Percentiles rank a stretch among this genome's conserved stretches.
Conservation (phyloP, 2,329 filamentous ascomycete species). For the Colletotrichum sp. region DNA sequence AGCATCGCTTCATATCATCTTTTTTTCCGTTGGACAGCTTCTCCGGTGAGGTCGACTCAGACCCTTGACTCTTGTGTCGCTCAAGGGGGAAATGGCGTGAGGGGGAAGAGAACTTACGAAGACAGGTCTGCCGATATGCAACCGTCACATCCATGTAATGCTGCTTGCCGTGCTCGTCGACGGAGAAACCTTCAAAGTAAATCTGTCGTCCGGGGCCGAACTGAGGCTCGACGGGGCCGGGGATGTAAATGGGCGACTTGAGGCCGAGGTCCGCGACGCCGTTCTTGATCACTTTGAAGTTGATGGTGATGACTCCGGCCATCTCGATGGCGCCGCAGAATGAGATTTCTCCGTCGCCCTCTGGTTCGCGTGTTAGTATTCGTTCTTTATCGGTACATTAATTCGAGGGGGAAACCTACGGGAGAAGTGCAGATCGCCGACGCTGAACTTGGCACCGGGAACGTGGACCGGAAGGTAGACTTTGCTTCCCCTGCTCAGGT, state of each 20-base stretch:
- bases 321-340: conserved; percentile 94
- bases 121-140: conserved; percentile 82
- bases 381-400: not conserved
- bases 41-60: not conserved
- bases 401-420: conserved; percentile 42
- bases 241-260: conserved; percentile 84
- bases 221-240: conserved; percentile 86
- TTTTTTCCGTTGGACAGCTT: not conserved
- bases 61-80: not conserved
- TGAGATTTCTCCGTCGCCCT: conserved; percentile 90
- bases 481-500: conserved; percentile 78
- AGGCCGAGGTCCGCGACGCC: conserved; percentile 77
- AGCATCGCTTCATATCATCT: not conserved
- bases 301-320: conserved; percentile 89
- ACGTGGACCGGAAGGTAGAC: conserved; percentile 91
- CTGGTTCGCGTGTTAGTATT: conserved; percentile 31
- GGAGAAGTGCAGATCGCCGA: conserved; percentile 87
- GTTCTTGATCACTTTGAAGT: conserved; percentile 85
- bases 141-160: conserved; percentile 88
- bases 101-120: conserved; percentile 47
- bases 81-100: not conserved
- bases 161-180: conserved; percentile 88
- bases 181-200: conserved; percentile 89
- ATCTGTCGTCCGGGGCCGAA: conserved; percentile 84
- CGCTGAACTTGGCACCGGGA: conserved; percentile 84